A percentile compares a stretch with the other conserved stretches of the same genome.
Conservation (phyloP, 805 yeast species). For the Saturnispora diversa region DNA sequence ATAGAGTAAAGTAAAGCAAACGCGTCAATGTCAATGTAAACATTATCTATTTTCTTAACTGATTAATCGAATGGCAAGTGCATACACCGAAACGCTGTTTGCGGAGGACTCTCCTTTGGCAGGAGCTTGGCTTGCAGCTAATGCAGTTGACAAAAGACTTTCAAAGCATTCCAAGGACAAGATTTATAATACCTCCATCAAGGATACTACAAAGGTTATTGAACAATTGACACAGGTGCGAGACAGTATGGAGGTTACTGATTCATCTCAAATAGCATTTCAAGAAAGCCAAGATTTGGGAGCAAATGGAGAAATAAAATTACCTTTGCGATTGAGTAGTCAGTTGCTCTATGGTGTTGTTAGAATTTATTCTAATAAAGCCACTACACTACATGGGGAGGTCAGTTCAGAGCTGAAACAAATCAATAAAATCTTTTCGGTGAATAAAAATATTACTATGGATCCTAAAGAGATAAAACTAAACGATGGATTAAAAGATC, state of each 20-base stretch:
- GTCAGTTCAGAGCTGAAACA: constrained; percentile 68
- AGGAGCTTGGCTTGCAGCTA: constrained; percentile 89
- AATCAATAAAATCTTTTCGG: constrained; percentile 57
- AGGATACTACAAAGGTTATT: constrained; percentile 59
- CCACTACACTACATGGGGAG: constrained; percentile 75
- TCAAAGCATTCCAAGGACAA: constrained; percentile 49
- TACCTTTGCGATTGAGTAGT: constrained; percentile 77
- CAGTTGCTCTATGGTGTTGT: constrained; percentile 83
- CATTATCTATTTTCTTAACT: too few relatives aligned
- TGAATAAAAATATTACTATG: constrained; percentile 44
- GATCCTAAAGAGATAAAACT: constrained; percentile 53
- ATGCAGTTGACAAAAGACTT: constrained; percentile 61
- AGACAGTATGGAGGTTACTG: not conserved
- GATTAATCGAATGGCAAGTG: not conserved
- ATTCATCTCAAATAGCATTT: constrained; percentile 12
- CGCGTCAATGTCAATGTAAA: too few relatives aligned
- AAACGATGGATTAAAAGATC: constrained; percentile 59
- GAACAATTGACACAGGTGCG: constrained; percentile 28
- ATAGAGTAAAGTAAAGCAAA: too few relatives aligned
- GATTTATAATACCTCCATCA: constrained; percentile 61
- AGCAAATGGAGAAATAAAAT: constrained; percentile 37
- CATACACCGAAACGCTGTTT: constrained; percentile 43
- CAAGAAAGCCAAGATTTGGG: not conserved
- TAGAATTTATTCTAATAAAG: constrained; percentile 76
- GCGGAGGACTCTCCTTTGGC: constrained; percentile 79